Conservation (phyloP, 2,329 filamentous ascomycete species). For the Amauroascus niger region DNA sequence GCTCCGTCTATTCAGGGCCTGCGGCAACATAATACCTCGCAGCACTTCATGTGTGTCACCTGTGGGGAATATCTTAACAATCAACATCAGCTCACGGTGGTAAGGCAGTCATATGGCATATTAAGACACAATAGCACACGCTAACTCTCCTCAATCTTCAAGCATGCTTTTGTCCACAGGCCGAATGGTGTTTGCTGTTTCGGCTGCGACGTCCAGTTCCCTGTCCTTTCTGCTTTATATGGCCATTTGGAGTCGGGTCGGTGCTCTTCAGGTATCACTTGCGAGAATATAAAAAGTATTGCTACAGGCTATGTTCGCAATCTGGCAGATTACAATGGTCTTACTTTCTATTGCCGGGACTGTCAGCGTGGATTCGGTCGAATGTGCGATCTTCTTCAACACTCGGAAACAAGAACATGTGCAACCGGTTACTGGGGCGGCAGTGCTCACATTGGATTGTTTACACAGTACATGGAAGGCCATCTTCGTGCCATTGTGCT, state of each 20-base stretch:
- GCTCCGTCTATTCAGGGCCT: slow-evolving; percentile 17
- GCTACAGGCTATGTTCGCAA: slow-evolving; percentile 5
- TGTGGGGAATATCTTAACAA: slow-evolving; percentile 19
- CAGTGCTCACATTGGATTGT: slow-evolving; percentile 9
- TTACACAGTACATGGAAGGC: slow-evolving; percentile 15
- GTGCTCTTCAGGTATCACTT: slow-evolving; percentile 16
- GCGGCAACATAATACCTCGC: slow-evolving; percentile 17
- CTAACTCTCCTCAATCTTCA: not conserved
- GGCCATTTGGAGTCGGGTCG: slow-evolving; percentile 21
- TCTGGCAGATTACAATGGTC: not conserved
- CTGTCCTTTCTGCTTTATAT: slow-evolving; percentile 17
- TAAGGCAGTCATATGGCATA: slow-evolving; percentile 2
- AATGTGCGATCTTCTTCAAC: slow-evolving; percentile 21
- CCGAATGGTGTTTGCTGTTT: slow-evolving; percentile 16
- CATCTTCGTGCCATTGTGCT: not conserved
- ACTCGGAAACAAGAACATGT: slow-evolving; percentile 18
- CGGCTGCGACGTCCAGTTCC: slow-evolving; percentile 18
- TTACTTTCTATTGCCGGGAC: slow-evolving; percentile 15
- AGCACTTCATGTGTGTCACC: slow-evolving; percentile 18
- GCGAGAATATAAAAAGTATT: slow-evolving; percentile 14
- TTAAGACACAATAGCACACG: not conserved
- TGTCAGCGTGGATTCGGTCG: slow-evolving; percentile 16
- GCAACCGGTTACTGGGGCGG: slow-evolving; percentile 16
- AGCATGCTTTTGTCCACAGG: slow-evolving; percentile 18
- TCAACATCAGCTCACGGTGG: slow-evolving; percentile 18